These are phyloP conservation scores for Colletotrichum karsti DNA, from an alignment of 2,329 filamentous ascomycete species.

Conservation along the genomic window DNA sequence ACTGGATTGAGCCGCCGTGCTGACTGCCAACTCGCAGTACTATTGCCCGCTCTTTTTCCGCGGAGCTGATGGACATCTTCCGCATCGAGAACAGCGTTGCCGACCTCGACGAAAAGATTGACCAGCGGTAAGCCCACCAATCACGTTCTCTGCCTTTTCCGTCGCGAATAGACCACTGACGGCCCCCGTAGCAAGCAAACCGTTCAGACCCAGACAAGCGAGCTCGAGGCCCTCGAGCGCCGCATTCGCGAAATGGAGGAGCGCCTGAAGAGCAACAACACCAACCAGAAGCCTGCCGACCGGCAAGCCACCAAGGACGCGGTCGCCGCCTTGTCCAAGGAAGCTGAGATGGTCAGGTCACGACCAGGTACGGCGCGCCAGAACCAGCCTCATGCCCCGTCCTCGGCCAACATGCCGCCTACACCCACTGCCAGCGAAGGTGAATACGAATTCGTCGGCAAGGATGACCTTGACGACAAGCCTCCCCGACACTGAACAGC, in stretches of 20 bases:
- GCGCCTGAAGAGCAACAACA: constrained; percentile 62
- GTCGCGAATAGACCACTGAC: not conserved
- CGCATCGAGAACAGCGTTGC: constrained; percentile 82
- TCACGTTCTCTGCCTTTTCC: not conserved
- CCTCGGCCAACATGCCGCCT: constrained; percentile 65
- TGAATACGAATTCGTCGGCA: constrained; percentile 53
- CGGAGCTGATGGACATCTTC: constrained; percentile 88
- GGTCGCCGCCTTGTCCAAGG: constrained; percentile 33
- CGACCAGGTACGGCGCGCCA: constrained; percentile 63
- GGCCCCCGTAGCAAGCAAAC: constrained; percentile 73
- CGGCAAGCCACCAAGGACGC: constrained; percentile 33
- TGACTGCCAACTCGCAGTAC: constrained; percentile 63
- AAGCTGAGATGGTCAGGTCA: constrained; percentile 51
- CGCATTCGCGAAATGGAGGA: constrained; percentile 87
- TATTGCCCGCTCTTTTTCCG: constrained; percentile 86
- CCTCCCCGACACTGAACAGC: constrained; percentile 21
- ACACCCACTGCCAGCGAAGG: constrained; percentile 70
- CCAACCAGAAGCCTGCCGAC: constrained; percentile 30
- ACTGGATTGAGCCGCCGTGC: not conserved
- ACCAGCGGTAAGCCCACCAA: constrained; percentile 76
- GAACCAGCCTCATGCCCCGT: constrained; percentile 58
- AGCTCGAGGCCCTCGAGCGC: constrained; percentile 87
- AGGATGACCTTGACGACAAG: constrained; percentile 32
- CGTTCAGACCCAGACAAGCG: constrained; percentile 76
- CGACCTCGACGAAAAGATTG: constrained; percentile 77